Percentiles rank a stretch among this genome's conserved stretches.
phyloP scores from a whole-genome alignment of 1,139 yeast species.

The Wickerhamiella pararugosa region DNA sequence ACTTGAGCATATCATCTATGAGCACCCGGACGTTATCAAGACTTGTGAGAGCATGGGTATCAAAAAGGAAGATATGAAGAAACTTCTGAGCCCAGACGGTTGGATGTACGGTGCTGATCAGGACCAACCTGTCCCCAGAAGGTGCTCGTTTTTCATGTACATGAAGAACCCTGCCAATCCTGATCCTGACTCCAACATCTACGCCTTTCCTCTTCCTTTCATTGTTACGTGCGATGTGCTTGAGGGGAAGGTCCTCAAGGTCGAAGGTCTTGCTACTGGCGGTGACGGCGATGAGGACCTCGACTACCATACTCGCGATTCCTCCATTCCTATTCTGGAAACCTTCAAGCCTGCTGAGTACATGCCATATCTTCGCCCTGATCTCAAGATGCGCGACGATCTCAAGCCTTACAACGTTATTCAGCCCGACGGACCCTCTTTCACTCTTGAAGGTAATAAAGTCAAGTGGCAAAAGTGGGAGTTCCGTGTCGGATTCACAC shows the following conservation, averaged over 20 bases:
- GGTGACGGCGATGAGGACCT: slow-evolving; percentile 34
- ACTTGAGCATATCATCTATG: slow-evolving; percentile 36
- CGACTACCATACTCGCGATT: slow-evolving; percentile 33
- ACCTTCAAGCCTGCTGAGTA: slow-evolving; percentile 46
- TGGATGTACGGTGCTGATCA: slow-evolving; percentile 85
- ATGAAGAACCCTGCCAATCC: slow-evolving; percentile 38
- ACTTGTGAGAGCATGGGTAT: slow-evolving; percentile 40
- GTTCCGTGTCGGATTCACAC: slow-evolving; percentile 58
- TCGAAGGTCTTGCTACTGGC: slow-evolving; percentile 55
- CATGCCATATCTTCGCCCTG: slow-evolving; percentile 33
- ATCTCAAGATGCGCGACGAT: slow-evolving; percentile 27
- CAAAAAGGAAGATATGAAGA: slow-evolving; percentile 35
- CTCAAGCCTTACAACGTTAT: slow-evolving; percentile 61
- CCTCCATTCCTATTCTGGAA: slow-evolving; percentile 48
- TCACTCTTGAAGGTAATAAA: slow-evolving; percentile 42
- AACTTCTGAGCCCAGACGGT: slow-evolving; percentile 60
- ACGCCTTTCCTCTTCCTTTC: slow-evolving; percentile 69
- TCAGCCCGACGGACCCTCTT: slow-evolving; percentile 84
- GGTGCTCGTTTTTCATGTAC: slow-evolving; percentile 67
- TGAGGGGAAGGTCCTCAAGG: slow-evolving; percentile 50
- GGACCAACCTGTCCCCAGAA: slow-evolving; percentile 60
- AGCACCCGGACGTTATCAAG: slow-evolving; percentile 48
- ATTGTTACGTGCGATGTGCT: slow-evolving; percentile 67
- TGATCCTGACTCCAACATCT: slow-evolving; percentile 71
- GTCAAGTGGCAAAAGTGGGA: slow-evolving; percentile 86